phyloP scores from a whole-genome alignment of 305 asterid genomes.

The Lippia alba region DNA sequence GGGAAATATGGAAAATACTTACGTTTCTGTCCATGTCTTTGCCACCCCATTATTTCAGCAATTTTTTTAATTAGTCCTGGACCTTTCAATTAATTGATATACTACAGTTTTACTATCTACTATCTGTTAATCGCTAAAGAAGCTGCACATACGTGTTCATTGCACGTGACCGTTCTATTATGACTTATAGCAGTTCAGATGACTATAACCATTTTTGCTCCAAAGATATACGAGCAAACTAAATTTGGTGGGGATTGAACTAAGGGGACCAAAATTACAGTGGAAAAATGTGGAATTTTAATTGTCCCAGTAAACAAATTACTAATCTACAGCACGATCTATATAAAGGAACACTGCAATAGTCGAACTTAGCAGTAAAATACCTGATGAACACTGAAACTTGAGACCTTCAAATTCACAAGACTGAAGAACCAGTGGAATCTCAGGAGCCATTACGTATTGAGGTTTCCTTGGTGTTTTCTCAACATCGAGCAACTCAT shows the following conservation, averaged over 20 bases:
- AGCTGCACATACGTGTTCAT: not conserved
- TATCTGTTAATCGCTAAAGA: not conserved
- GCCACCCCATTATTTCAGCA: not conserved
- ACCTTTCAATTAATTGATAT: not conserved
- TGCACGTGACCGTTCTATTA: not conserved
- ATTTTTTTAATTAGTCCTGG: not conserved
- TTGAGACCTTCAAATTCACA: conserved; percentile 87
- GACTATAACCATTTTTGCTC: not conserved
- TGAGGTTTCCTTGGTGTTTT: conserved; percentile 90
- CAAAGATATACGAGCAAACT: not conserved
- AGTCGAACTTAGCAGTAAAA: conserved; percentile 12
- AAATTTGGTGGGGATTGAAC: conserved; percentile 6
- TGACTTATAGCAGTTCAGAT: not conserved
- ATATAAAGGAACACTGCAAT: not conserved
- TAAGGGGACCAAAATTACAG: conserved; percentile 1
- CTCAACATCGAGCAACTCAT: conserved; percentile 69
- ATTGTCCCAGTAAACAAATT: conserved; percentile 5
- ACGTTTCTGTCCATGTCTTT: conserved; percentile 2
- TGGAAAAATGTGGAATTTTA: not conserved
- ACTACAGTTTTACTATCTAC: not conserved
- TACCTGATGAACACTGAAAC: conserved; percentile 90
- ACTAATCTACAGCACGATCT: not conserved
- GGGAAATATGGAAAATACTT: no score
- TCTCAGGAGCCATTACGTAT: conserved; percentile 85
- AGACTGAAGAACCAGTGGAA: conserved; percentile 90